A percentile compares a stretch with the other conserved stretches of the same genome.
Conservation (phyloP, 371 early-diverging fungal genomes). For the Rhizopus delemar region DNA sequence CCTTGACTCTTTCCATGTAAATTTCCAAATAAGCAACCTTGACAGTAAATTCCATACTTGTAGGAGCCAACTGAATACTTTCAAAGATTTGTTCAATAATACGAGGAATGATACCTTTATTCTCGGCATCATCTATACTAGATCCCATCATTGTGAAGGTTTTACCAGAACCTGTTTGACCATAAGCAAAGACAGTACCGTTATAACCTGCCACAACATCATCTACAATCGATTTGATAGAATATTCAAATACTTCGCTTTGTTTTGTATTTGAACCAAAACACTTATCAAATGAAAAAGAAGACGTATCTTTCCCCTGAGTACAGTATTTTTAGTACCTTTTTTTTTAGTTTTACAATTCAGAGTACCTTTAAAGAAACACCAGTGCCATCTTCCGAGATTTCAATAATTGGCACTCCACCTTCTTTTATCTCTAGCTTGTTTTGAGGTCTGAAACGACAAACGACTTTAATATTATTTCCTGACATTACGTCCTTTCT, state of each 20-base stretch:
- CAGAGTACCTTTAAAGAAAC: constrained; percentile 69
- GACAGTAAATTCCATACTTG: constrained; percentile 91
- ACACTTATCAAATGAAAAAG: constrained; percentile 85
- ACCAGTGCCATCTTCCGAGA: constrained; percentile 76
- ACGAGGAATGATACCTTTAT: constrained; percentile 91
- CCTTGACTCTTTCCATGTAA: constrained; percentile 98
- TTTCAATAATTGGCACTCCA: constrained; percentile 78
- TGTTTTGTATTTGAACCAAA: constrained; percentile 81
- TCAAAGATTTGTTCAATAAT: constrained; percentile 88
- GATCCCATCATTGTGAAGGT: constrained; percentile 98
- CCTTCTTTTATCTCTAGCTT: constrained; percentile 83
- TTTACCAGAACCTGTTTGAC: constrained; percentile 97
- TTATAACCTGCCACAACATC: constrained; percentile 84
- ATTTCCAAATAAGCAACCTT: constrained; percentile 96
- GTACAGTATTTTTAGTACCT: not conserved
- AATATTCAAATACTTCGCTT: constrained; percentile 80
- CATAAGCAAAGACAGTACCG: constrained; percentile 98
- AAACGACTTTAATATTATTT: constrained; percentile 93
- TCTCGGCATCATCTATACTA: constrained; percentile 80
- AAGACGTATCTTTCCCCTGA: constrained; percentile 79
- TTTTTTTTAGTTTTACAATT: constrained; percentile 69
- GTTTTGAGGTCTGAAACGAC: constrained; percentile 95
- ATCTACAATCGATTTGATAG: constrained; percentile 85
- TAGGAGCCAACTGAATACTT: constrained; percentile 77
- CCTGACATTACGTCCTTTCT: constrained; percentile 36